Evolutionary conservation across 805 yeast genomes (phyloP), one percentile per base, ranked within the genome.

Genomic region (Saccharomyces eubayanus): DNA sequence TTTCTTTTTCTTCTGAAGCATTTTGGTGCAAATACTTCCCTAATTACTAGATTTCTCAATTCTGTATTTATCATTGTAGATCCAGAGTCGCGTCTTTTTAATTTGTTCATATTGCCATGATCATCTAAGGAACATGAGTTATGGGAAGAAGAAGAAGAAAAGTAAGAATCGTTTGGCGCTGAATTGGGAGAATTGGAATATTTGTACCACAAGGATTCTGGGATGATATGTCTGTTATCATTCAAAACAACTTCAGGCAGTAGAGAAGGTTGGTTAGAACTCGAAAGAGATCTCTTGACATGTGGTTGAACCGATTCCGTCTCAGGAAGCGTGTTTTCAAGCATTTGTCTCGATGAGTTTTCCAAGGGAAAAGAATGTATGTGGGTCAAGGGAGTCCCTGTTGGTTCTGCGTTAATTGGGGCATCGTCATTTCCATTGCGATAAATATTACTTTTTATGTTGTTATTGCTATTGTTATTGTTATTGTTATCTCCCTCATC

Each of bases 211-310:
- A 89, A 68, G 2, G 90, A 83, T 53, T 84, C 85, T 0, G 98
- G 97, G 31, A 92, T 84, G 53, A 92, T 91, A 69, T 92, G 99
- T 55, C 81, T 84, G 68, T 92, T 92, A 64, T 92, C 98, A 67
- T 89, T 91, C 31, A 92, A 75, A 1, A 87, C 83, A n/a, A 92
- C 98, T 64, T 89, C 97, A 2, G 71, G 71, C 36, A 62, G 56
- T 2, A 92, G 87, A 10, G 49, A 49, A 47, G 53, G 54, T 24
- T 53, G 46, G 21, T 50, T 52, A 52, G 27, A 20, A n/a, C 24
- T 36, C 21, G 43, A 36, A 12, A 36, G 43, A 16, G 43, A 36
- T 10, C 43, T 36, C 16, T 36, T 36, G 21, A 24, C 40, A 24
- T 31, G 45, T 21, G 9, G 36, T 11, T 29, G 31, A 47, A 50